Evolutionary conservation across 306 rosid species (phyloP), one percentile per base, ranked within the genome.

Genomic region (Lagenaria siceraria): DNA sequence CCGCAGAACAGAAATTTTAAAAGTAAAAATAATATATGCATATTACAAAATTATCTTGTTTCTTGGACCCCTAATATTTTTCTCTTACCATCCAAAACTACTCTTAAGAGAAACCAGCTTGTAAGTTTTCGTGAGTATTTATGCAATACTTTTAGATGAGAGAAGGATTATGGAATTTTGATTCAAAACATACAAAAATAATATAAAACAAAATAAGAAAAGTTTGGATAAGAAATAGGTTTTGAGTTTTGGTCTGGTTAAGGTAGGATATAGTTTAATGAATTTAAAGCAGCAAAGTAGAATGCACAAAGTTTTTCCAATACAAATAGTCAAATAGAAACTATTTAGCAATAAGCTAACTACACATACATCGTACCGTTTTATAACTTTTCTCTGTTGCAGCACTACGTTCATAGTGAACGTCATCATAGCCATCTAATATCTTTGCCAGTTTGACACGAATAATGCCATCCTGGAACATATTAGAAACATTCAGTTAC

Each of bases 381-480:
- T 86, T 89, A 78, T 92, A 90, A 82, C 88, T 96, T 84, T 89
- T 95, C 80, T 76, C 87, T 1, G 97, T 90, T 24, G 99, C 98
- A 82, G 88, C 60, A 68, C 99, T 96, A 60, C 88, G 87, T 87
- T 92, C 98, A 43, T 92, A 92, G 81, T 88, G 97, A 83, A 96
- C 92, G 77, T 92, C 97, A 48, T 86, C 88, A 76, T 88, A 82
- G 64, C 93, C 92, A 79, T 86, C 64, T 80, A 96, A 85, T 71
- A 90, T 81, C 80, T 89, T 92, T 21, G 90, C 92, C 77, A 96
- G 87, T 86, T 87, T 92, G 82, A 84, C 96, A 21, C 98, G 96
- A 74, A 92, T 85, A 80, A 96, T 83, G 83, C 99, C 99, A 83
- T 96, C 93, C 99, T 92, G 88, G 81, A 86, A 77, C 84, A 81